phyloP scores from a whole-genome alignment of 2,329 filamentous ascomycete species.

The Diaporthe helianthi region DNA sequence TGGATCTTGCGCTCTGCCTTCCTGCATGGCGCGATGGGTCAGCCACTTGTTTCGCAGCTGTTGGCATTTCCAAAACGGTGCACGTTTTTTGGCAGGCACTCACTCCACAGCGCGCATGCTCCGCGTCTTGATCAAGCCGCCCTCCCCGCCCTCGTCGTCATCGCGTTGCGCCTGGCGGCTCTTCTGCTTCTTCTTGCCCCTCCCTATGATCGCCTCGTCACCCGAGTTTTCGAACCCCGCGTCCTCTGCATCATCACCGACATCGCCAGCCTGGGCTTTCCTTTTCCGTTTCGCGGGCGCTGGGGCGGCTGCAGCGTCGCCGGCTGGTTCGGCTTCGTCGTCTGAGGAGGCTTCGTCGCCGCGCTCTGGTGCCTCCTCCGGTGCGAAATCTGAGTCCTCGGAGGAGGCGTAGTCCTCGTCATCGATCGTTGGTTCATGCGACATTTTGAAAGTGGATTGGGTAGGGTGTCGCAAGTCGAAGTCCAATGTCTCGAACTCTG shows the following conservation, averaged over 20 bases:
- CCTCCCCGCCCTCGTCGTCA: slow-evolving; percentile 59
- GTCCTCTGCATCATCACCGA: slow-evolving; percentile 48
- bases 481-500: not conserved
- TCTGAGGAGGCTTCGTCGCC: slow-evolving; percentile 53
- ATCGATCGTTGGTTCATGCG: slow-evolving; percentile 49
- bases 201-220: slow-evolving; percentile 74
- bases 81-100: slow-evolving; percentile 38
- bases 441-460: slow-evolving; percentile 46
- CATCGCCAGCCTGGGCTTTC: slow-evolving; percentile 33
- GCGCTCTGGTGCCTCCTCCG: slow-evolving; percentile 56
- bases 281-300: slow-evolving; percentile 45
- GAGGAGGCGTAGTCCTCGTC: slow-evolving; percentile 70
- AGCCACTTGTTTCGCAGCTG: not conserved
- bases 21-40: slow-evolving; percentile 43
- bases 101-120: slow-evolving; percentile 72
- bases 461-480: not conserved
- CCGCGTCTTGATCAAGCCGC: slow-evolving; percentile 74
- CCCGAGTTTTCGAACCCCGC: slow-evolving; percentile 71
- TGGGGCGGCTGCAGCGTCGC: slow-evolving; percentile 38
- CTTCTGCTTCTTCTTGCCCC: slow-evolving; percentile 61
- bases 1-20: slow-evolving; percentile 64
- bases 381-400: slow-evolving; percentile 76
- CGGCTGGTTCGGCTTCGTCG: slow-evolving; percentile 50
- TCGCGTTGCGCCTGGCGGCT: slow-evolving; percentile 46
- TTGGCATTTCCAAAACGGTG: not conserved